Conservation (phyloP, 2,329 filamentous ascomycete genomes). For the Sporothrix variecibatus region DNA sequence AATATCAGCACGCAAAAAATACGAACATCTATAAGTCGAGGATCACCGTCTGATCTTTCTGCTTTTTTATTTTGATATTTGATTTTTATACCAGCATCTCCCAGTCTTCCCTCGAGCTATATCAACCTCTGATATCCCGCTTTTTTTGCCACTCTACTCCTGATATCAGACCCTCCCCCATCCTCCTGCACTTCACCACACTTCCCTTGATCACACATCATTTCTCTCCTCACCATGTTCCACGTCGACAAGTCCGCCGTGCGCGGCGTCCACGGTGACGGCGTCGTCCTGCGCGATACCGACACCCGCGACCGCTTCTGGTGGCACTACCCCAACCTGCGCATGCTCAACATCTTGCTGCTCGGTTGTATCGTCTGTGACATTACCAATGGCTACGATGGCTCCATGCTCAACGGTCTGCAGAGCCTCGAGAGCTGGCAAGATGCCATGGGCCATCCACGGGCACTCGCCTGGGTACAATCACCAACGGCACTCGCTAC, state of each 20-base stretch:
- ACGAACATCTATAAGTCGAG: constrained; percentile 7
- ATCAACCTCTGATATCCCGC: not conserved
- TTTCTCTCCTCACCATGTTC: constrained; percentile 2
- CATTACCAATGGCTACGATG: constrained; percentile 30
- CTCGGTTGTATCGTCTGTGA: constrained; percentile 28
- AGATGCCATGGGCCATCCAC: constrained; percentile 37
- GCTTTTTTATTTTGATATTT: not conserved
- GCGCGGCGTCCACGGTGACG: constrained; percentile 22
- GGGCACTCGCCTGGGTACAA: constrained; percentile 35
- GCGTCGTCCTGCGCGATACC: constrained; percentile 28
- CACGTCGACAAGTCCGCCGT: constrained; percentile 24
- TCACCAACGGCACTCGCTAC: constrained; percentile 36
- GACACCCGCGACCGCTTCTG: constrained; percentile 28
- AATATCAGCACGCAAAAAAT: not conserved
- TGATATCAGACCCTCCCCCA: not conserved
- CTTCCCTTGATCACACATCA: not conserved
- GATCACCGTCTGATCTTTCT: not conserved
- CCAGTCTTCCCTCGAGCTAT: not conserved
- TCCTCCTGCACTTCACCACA: not conserved
- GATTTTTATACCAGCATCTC: not conserved
- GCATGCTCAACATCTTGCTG: constrained; percentile 26
- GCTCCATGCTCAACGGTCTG: constrained; percentile 44
- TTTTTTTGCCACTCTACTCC: not conserved
- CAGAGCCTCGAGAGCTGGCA: constrained; percentile 41
- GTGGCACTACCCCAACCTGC: constrained; percentile 28